Evolutionary conservation across 75 land plant genomes (phyloP), one percentile per base, ranked within the genome.

Genomic region (Selaginella moellendorffii): DNA sequence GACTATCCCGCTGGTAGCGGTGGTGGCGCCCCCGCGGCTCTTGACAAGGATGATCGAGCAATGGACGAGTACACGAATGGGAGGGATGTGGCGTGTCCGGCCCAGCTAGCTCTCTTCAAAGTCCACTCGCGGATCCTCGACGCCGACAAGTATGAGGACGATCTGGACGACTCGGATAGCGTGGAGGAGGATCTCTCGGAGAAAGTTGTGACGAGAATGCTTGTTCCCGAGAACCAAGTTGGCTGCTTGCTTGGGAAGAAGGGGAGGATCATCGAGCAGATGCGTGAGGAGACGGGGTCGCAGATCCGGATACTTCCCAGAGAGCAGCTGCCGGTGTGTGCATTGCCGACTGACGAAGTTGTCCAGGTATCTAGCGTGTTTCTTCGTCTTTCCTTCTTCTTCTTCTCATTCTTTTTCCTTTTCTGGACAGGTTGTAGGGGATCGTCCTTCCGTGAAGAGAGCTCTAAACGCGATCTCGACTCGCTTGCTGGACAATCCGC

Each of bases 261-360:
- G 63, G 91, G 88, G 23, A 67, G 75, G 68, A 80, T 82, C 0
- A 76, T 85, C 27, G 79, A 88, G 68, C 80, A 80, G 76, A 82
- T 88, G 81, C 62, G 86, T 17, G 58, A 76, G 30, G 83, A 82
- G 19, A 87, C 80, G 75, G 93, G 93, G 29, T 75, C 93, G 28
- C 81, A 82, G 23, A 85, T 88, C 27, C 65, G 80, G 1, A 68
- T 88, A 64, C 80, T 88, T 76, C 83, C 89, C 18, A 76, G 73
- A 56, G 93, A 88, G 30, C 77, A 79, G 29, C 77, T 82, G 54
- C 93, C 93, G 54, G 30, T 63, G 1, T 88, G 85, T 72, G 89
- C 81, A 23, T 67, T 76, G 12, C 53, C 67, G 2, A 28, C 75
- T 20, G 89, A 85, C 66, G 93, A 88, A 63, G 52, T 88, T 12